Percentiles rank a stretch among this genome's conserved stretches.
phyloP scores from a whole-genome alignment of 192 early-diverging fungal genomes.

The Gryganskiella cystojenkinii region DNA sequence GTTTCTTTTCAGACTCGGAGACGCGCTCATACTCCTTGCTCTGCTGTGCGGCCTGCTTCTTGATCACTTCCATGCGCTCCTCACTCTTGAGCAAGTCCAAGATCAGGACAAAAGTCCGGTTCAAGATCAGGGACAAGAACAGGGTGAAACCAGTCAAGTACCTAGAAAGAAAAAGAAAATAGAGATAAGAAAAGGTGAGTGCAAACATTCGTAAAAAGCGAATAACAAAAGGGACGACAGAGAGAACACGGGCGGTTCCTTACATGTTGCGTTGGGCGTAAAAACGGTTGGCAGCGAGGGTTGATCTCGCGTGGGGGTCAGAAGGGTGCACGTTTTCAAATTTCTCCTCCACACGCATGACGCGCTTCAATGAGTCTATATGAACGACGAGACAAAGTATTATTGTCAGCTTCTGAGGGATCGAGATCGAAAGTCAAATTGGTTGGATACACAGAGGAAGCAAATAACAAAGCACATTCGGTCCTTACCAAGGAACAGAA shows the following conservation, averaged over 20 bases:
- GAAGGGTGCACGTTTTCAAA: slow-evolving; percentile 15
- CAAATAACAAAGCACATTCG: background rate
- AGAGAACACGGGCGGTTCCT: background rate
- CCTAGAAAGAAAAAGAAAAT: slow-evolving; percentile 26
- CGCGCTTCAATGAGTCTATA: slow-evolving; percentile 62
- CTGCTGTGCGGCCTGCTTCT: slow-evolving; percentile 54
- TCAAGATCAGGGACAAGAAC: slow-evolving; percentile 67
- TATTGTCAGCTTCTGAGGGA: no score
- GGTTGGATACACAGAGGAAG: no score
- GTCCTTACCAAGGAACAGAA: slow-evolving; percentile 64
- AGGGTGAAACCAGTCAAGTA: slow-evolving; percentile 69
- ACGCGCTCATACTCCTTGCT: slow-evolving; percentile 49
- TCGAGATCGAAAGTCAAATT: background rate
- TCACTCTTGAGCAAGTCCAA: slow-evolving; percentile 62
- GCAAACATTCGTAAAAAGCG: no score
- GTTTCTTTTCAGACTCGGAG: slow-evolving; percentile 39
- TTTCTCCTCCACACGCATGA: slow-evolving; percentile 42
- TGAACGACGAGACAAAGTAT: background rate
- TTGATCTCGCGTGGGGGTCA: slow-evolving; percentile 46
- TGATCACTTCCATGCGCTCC: slow-evolving; percentile 56
- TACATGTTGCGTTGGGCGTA: slow-evolving; percentile 71
- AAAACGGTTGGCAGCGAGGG: slow-evolving; percentile 59
- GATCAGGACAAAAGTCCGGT: slow-evolving; percentile 64
- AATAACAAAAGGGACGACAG: no score
- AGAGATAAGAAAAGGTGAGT: no score